These are phyloP conservation scores for Millerozyma acaciae DNA, from an alignment of 805 yeast genomes.

Conservation along the genomic window DNA sequence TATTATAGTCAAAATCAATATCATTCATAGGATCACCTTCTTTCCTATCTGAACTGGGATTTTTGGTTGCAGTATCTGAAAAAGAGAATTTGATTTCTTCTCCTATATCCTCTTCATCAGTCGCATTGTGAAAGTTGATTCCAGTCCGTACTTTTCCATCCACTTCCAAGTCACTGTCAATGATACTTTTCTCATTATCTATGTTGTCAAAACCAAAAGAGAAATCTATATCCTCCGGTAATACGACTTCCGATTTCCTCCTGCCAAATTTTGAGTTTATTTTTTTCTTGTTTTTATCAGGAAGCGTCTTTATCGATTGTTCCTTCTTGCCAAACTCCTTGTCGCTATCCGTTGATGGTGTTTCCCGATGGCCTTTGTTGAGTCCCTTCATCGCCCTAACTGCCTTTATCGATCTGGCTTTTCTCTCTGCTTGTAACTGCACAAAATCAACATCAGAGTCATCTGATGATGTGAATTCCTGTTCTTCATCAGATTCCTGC, in stretches of 20 bases:
- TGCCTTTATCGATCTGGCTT: conserved; percentile 53
- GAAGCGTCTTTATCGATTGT: conserved; percentile 13
- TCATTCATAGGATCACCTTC: neutral
- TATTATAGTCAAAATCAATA: conserved; percentile 29
- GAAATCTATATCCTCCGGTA: conserved; percentile 42
- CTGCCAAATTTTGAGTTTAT: conserved; percentile 25
- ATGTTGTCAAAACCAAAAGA: conserved; percentile 35
- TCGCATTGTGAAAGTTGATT: conserved; percentile 11
- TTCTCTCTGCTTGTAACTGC: conserved; percentile 63
- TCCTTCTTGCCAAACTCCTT: conserved; percentile 7
- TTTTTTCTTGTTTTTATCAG: conserved; percentile 4
- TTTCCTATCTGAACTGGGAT: conserved; percentile 2
- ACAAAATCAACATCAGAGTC: conserved; percentile 73
- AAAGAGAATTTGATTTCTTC: conserved; percentile 38
- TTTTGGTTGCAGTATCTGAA: neutral
- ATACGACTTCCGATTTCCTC: conserved; percentile 33
- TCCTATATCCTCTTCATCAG: conserved; percentile 56
- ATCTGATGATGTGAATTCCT: conserved; percentile 46
- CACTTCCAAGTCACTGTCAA: conserved; percentile 15
- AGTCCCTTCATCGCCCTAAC: conserved; percentile 28
- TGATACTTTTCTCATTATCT: conserved; percentile 14
- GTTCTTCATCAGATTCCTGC: conserved; percentile 18
- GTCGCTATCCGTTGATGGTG: neutral
- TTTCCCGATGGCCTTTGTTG: conserved; percentile 9
- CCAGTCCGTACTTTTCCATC: conserved; percentile 7